Percentiles rank a stretch among this genome's conserved stretches.
Evolutionary conservation across 2,329 filamentous ascomycete genomes (phyloP).

Genomic region (Pezicula neosporulosa): DNA sequence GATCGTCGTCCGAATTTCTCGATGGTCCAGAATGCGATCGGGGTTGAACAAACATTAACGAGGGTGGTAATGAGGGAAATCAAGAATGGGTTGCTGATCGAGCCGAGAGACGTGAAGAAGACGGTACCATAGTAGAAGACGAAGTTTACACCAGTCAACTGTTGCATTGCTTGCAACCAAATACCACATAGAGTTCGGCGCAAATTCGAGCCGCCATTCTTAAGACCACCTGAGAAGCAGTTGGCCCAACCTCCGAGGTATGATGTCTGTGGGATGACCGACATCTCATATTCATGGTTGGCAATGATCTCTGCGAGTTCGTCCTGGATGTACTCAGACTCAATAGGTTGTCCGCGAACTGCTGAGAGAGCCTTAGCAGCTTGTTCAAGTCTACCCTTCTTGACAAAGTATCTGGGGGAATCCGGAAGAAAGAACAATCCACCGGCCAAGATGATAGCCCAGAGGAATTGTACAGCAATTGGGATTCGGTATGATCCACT

Average conservation of each 20-base stretch:
- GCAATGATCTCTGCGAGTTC: slow-evolving; percentile 38
- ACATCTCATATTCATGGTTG: slow-evolving; percentile 70
- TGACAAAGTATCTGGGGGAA: slow-evolving; percentile 53
- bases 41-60: slow-evolving; percentile 70
- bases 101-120: slow-evolving; percentile 63
- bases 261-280: slow-evolving; percentile 57
- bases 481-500: slow-evolving; percentile 58
- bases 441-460: slow-evolving; percentile 45
- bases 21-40: slow-evolving; percentile 68
- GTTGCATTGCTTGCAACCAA: slow-evolving; percentile 60
- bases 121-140: slow-evolving; percentile 75
- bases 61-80: slow-evolving; percentile 63
- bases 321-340: slow-evolving; percentile 46
- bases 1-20: slow-evolving; percentile 63
- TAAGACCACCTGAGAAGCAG: slow-evolving; percentile 62
- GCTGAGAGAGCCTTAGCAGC: slow-evolving; percentile 45
- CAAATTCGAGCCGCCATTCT: slow-evolving; percentile 59
- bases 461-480: slow-evolving; percentile 50
- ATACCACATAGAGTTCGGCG: slow-evolving; percentile 63
- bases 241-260: slow-evolving; percentile 67
- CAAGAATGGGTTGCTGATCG: slow-evolving; percentile 59
- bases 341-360: slow-evolving; percentile 35
- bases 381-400: slow-evolving; percentile 39
- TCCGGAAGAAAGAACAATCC: slow-evolving; percentile 52
- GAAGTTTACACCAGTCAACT: slow-evolving; percentile 82